Evolutionary conservation across 2,329 filamentous ascomycete species (phyloP), one percentile per base, ranked within the genome.

Genomic region (Botrytis squamosa): DNA sequence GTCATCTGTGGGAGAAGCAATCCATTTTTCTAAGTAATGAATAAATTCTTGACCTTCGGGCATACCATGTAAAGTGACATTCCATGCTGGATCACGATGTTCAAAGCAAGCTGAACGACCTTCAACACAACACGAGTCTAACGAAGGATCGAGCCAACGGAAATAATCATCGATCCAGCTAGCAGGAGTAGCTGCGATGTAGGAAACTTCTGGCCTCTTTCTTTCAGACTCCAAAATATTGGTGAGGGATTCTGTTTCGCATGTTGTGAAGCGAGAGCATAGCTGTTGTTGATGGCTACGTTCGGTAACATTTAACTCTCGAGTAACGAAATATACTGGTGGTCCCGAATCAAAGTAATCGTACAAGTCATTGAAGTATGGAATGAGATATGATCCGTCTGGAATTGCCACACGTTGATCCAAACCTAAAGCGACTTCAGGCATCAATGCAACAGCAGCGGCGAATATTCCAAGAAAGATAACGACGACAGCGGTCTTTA

Each of bases 161-260:
- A 98, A 94, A 84, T 94, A 98, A 81, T 99, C 96, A 77, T 99
- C 96, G 29, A 99, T 88, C 96, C 96, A 99, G 82, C 93, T 98
- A 4, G 97, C 96, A 0, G 95, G 91, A 0, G 94, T 92, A 16
- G 95, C 91, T 10, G 94, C 88, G 77, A 99, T 93, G 82, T 94
- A 98, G 1, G 94, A 98, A 1, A 95, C 86, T 10, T 97, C 89
- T 0, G 94, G 88, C 55, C 96, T 90, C 84, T 98, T 98, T 18
- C 96, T 90, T 84, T 99, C 97, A 78, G 96, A 93, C 81, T 99
- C 97, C 7, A 99, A 86, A 2, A 97, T 91, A 80, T 97, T 98
- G 57, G 94, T 90, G 6, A 99, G 85, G 0, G 95, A 98, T 74
- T 92, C 88, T 55, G 91, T 86, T 76, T 97, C 87, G 82, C 97